Percentiles rank a stretch among this genome's conserved stretches.
Conservation (phyloP, 352 stramenopile species). For the Globisporangium takayamanum region DNA sequence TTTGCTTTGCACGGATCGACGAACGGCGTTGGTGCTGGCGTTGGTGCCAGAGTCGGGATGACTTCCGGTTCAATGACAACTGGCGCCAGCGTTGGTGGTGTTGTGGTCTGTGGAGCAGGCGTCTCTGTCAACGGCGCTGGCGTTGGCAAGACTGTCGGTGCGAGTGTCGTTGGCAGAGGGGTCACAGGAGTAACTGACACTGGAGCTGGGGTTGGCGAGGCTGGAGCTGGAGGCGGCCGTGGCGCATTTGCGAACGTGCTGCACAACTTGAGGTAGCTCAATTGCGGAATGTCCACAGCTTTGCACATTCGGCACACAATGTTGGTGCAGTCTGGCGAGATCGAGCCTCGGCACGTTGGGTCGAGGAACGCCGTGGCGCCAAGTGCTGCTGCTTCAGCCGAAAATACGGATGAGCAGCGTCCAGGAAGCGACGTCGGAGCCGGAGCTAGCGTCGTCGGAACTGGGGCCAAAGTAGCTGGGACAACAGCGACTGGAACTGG, state of each 20-base stretch:
- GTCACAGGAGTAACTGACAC: too few relatives aligned
- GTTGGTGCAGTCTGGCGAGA: not conserved
- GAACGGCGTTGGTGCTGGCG: not conserved
- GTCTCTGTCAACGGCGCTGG: not conserved
- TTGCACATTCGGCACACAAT: constrained; percentile 1
- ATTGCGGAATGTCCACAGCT: not conserved
- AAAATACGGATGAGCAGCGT: not conserved
- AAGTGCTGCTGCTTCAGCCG: not conserved
- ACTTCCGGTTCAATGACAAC: not conserved
- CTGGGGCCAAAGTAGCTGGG: not conserved
- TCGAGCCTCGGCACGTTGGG: not conserved
- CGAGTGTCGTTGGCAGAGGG: too few relatives aligned
- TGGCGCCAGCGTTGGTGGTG: not conserved
- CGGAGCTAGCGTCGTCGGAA: not conserved
- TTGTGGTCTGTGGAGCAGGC: too few relatives aligned
- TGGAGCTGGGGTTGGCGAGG: too few relatives aligned
- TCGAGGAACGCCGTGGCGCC: not conserved
- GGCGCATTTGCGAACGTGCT: not conserved
- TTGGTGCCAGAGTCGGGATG: not conserved
- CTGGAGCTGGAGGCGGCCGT: too few relatives aligned
- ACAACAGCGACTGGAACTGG: not conserved
- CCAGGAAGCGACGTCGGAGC: not conserved
- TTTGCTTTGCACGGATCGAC: constrained; percentile 1
- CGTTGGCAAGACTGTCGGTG: not conserved
- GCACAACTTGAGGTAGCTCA: not conserved